Evolutionary conservation across 1,284 basidiomycete species (phyloP), one percentile per base, ranked within the genome.

Genomic region (Marasmius sp.): DNA sequence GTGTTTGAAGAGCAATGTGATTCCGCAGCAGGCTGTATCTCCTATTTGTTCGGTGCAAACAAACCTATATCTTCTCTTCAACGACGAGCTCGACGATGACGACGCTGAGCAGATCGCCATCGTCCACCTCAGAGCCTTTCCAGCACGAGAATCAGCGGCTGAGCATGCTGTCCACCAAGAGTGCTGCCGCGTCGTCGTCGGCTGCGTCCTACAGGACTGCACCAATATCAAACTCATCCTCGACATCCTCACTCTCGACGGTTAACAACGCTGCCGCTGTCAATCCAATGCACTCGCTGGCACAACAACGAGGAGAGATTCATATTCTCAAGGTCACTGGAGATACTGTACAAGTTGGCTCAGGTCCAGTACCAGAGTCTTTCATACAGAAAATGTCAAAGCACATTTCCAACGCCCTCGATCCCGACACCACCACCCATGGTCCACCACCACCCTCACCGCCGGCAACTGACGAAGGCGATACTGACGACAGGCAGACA

Each of bases 391-490:
- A 77, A 71, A 64, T 76, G 61, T 66, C 75, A 14, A 65, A 79
- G 66, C 67, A 76, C 55, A 67, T 83, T 69, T 64, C 69, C 60
- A 75, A 75, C 45, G 71, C 71, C 56, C 65, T 59, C 62, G 69
- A 69, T 59, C 64, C 67, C 48, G 63, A 57, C 47, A 67, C 68
- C 68, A 71, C 61, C 69, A 74, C 69, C 60, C 66, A 80, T 22
- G 86, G 86, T 16, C 86, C 87, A 5, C 85, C 86, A 0, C 87
- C 87, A 1, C 87, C 88, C 5, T 88, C 86, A 0, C 87, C 87
- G 0, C 88, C 87, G 3, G 85, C 85, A 11, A 87, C 86, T 69
- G 76, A 83, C 36, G 83, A 84, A 61, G 73, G 74, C 1, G 67
- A 70, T 34, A 75, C 71, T 38, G 69, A 71, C 52, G 69, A 73